Conservation (phyloP, 169 alveolate genomes). For the Plasmodium vivax region DNA sequence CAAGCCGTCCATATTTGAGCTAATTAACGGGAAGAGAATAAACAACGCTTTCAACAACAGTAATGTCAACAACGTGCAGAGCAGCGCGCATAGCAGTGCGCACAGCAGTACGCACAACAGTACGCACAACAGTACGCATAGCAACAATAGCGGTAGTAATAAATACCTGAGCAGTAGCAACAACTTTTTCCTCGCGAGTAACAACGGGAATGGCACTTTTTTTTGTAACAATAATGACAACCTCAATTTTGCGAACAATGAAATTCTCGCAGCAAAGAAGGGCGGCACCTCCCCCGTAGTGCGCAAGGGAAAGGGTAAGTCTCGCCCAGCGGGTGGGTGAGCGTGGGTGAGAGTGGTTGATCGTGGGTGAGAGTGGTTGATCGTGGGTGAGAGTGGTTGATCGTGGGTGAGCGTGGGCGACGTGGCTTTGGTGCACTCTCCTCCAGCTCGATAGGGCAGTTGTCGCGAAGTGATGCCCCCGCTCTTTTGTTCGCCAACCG, state of each 20-base stretch:
- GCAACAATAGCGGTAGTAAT: not conserved
- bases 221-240: constrained; percentile 12
- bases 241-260: not conserved
- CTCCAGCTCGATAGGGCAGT: not conserved
- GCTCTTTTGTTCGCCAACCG: not conserved
- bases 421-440: not conserved
- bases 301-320: constrained; percentile 59
- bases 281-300: not conserved
- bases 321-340: not conserved
- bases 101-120: not conserved
- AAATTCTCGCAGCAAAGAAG: constrained; percentile 16
- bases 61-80: not conserved
- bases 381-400: no score
- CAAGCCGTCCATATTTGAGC: constrained; percentile 58
- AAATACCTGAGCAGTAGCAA: constrained; percentile 2
- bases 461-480: not conserved
- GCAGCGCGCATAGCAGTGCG: not conserved
- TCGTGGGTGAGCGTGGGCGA: no score
- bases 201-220: not conserved
- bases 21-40: constrained; percentile 24
- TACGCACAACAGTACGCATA: not conserved
- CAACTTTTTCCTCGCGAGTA: not conserved
- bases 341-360: no score
- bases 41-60: not conserved
- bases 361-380: no score